These are phyloP conservation scores for Termitomyces sp. DNA, from an alignment of 768 basidiomycete genomes.

Conservation along the genomic window DNA sequence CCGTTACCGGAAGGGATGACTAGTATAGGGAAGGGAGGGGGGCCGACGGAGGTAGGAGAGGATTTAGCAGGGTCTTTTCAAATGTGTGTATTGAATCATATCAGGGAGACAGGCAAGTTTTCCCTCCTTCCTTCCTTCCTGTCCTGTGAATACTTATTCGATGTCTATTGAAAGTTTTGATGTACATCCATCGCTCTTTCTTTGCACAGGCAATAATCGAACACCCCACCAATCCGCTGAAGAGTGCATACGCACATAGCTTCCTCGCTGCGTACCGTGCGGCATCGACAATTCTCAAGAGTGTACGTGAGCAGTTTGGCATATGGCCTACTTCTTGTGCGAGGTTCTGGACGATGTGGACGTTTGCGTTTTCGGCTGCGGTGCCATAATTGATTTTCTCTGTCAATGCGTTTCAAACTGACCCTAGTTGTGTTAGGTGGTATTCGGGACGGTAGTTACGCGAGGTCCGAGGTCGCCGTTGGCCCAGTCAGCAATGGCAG, in stretches of 20 bases:
- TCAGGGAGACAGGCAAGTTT: constrained; percentile 37
- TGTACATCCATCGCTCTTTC: constrained; percentile 63
- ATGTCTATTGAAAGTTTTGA: constrained; percentile 32
- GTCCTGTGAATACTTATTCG: too few species aligned
- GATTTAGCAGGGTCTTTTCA: constrained; percentile 36
- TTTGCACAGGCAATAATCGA: constrained; percentile 71
- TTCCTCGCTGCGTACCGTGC: constrained; percentile 60
- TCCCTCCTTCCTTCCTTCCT: not conserved
- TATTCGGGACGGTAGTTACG: constrained; percentile 76
- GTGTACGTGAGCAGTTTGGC: constrained; percentile 41
- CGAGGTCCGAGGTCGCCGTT: constrained; percentile 65
- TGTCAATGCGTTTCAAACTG: not conserved
- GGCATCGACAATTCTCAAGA: constrained; percentile 50
- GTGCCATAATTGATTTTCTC: constrained; percentile 21
- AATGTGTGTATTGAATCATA: constrained; percentile 42
- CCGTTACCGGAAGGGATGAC: constrained; percentile 13
- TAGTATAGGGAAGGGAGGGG: not conserved
- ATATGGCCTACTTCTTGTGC: constrained; percentile 40
- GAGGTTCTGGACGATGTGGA: constrained; percentile 62
- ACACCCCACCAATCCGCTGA: constrained; percentile 58
- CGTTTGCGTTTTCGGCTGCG: constrained; percentile 50
- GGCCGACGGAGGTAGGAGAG: not conserved
- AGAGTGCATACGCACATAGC: constrained; percentile 57
- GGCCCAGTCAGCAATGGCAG: constrained; percentile 59
- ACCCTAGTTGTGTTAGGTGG: constrained; percentile 37